Base-by-base conservation (phyloP, 106 monocot species). In the Acanthochlamys bracteata region DNA sequence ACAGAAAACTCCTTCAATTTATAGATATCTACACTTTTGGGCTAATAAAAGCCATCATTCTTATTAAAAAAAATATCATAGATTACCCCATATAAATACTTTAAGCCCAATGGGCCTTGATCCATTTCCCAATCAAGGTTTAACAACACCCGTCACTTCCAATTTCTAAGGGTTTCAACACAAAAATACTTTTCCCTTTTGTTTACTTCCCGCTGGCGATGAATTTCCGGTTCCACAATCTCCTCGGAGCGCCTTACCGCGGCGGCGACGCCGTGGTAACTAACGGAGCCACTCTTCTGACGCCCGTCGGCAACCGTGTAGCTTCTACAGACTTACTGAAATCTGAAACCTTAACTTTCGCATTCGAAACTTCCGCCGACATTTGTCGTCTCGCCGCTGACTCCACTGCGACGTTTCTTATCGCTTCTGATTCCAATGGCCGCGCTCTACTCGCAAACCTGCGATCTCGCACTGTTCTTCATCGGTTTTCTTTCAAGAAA, bases 141-240 rank as follows among this genome's bases (percentile, higher is more conserved):
- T n/a, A n/a, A n/a, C n/a, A n/a, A n/a, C n/a, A n/a, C n/a, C n/a
- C n/a, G n/a, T n/a, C n/a, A n/a, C n/a, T 45, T 45, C 13, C 43
- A 45, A 45, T 9, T 9, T 45, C 43, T 13, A 7, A 45, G 43
- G 43, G 43, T 45, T 45, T 45, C 13, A n/a, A n/a, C n/a, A n/a
- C n/a, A n/a, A n/a, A n/a, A n/a, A n/a, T n/a, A n/a, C n/a, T n/a
- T n/a, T n/a, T n/a, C n/a, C n/a, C n/a, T n/a, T n/a, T n/a, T n/a
- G n/a, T n/a, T n/a, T n/a, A n/a, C n/a, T n/a, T 45, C 43, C 13
- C 43, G 43, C 43, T 13, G 43, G 67, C 73, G 14, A 93, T 94
- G 93, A 90, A 90, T 39, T 91, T 88, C 64, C 80, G 91, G 11
- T 96, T 96, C 82, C 96, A 91, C 55, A 96, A 96, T 55, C 87